These are phyloP conservation scores for Globomyces sp. DNA, from an alignment of 371 early-diverging fungal species.

Conservation along the genomic window DNA sequence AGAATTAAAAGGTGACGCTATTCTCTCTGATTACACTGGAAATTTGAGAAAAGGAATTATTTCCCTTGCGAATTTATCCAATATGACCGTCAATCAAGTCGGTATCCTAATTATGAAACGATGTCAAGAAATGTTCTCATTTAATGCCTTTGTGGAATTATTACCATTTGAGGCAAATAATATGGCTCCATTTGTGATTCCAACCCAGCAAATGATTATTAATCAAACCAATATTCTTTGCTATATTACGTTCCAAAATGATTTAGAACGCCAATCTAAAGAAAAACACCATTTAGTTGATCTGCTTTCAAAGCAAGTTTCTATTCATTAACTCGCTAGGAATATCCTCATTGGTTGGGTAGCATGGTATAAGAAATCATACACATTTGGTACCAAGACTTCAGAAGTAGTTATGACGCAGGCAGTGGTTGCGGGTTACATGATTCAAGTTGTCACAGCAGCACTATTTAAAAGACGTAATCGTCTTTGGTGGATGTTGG, in stretches of 20 bases:
- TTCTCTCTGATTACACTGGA: constrained; percentile 39
- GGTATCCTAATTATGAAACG: constrained; percentile 17
- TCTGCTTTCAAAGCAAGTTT: not conserved
- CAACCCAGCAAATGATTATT: constrained; percentile 1
- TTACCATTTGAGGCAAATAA: constrained; percentile 24
- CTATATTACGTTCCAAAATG: not conserved
- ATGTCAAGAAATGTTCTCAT: constrained; percentile 41
- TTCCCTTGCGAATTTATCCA: constrained; percentile 23
- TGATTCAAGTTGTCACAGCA: constrained; percentile 5
- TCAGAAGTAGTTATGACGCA: constrained; percentile 1
- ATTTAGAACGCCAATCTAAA: not conserved
- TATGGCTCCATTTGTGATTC: not conserved
- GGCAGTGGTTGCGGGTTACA: constrained; percentile 8
- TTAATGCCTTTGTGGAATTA: constrained; percentile 37
- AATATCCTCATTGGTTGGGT: not conserved
- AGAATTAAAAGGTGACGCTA: constrained; percentile 29
- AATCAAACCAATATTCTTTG: constrained; percentile 10
- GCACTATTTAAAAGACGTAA: not conserved
- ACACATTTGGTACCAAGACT: not conserved
- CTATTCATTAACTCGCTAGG: not conserved
- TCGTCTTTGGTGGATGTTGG: constrained; percentile 42
- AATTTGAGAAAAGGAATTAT: constrained; percentile 31
- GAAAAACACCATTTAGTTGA: not conserved
- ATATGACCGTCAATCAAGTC: constrained; percentile 27
- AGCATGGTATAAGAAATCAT: constrained; percentile 4